A percentile compares a stretch with the other conserved stretches of the same genome.
These are phyloP conservation scores for Heterobasidion irregulare DNA, from an alignment of 1,284 basidiomycete species.

Conservation along the genomic window DNA sequence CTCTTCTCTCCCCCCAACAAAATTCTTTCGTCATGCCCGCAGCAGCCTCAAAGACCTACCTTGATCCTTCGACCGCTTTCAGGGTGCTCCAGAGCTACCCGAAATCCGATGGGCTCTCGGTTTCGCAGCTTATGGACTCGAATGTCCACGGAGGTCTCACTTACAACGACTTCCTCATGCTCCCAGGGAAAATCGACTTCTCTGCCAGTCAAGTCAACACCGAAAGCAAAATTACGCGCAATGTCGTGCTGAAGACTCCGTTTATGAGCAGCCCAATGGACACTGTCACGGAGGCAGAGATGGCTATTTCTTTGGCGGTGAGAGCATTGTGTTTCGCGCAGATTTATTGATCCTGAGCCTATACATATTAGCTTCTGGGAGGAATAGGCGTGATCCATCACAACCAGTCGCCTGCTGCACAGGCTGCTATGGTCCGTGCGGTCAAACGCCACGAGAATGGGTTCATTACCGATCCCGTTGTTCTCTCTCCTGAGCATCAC, in stretches of 20 bases:
- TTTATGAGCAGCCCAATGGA: constrained; percentile 99
- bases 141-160: constrained; percentile 87
- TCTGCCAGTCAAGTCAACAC: constrained; percentile 75
- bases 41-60: constrained; percentile 23
- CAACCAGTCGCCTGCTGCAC: constrained; percentile 83
- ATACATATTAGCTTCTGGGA: constrained; percentile 91
- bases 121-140: constrained; percentile 88
- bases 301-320: constrained; percentile 94
- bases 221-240: constrained; percentile 85
- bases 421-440: constrained; percentile 95
- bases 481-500: constrained; percentile 68
- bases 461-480: constrained; percentile 94
- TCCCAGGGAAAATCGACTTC: constrained; percentile 98
- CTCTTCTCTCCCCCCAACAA: not conserved
- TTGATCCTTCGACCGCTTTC: constrained; percentile 62
- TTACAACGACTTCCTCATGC: constrained; percentile 90
- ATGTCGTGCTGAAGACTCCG: constrained; percentile 90
- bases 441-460: constrained; percentile 99
- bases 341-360: too few relatives aligned
- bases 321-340: constrained; percentile 22
- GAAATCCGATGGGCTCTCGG: constrained; percentile 80
- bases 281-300: constrained; percentile 95
- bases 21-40: not conserved
- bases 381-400: constrained; percentile 99
- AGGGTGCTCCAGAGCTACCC: constrained; percentile 70